Percentiles rank a stretch among this genome's conserved stretches.
Evolutionary conservation across 148 eudicot genomes (phyloP).

Genomic region (Rhododendron griersonianum): DNA sequence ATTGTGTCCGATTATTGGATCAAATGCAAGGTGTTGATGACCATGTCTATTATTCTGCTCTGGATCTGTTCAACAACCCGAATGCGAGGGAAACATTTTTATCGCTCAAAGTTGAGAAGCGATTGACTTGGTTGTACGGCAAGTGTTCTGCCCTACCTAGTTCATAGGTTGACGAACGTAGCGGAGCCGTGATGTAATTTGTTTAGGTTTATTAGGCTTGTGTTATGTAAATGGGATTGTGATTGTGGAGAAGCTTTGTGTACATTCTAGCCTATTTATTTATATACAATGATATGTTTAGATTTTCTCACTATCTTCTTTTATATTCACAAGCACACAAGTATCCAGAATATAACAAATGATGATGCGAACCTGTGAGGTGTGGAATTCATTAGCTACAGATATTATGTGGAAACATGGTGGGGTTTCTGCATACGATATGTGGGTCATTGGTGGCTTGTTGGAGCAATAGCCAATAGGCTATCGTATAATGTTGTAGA

Average conservation of each 20-base stretch:
- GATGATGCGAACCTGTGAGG: neutral
- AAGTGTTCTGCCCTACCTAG: constrained; percentile 43
- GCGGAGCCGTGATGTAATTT: neutral
- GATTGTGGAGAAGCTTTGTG: neutral
- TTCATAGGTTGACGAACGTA: constrained; percentile 1
- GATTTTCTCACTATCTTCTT: neutral
- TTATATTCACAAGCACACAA: neutral
- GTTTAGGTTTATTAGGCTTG: neutral
- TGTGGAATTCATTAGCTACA: too few species aligned
- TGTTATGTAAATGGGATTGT: neutral
- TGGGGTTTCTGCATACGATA: too few species aligned
- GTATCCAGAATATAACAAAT: neutral
- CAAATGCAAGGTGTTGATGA: constrained; percentile 43
- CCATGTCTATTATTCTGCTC: constrained; percentile 50
- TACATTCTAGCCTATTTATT: neutral
- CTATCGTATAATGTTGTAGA: too few species aligned
- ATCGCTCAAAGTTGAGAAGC: constrained; percentile 55
- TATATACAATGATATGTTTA: too few species aligned
- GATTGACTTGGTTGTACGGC: constrained; percentile 52
- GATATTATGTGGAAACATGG: too few species aligned
- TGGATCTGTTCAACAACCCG: constrained; percentile 52
- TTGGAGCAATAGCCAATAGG: too few species aligned
- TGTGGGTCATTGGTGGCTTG: too few species aligned
- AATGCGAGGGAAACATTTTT: constrained; percentile 58
- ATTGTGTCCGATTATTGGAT: constrained; percentile 58